phyloP scores from a whole-genome alignment of 2,329 filamentous ascomycete genomes.

The Diaporthe ampelina region DNA sequence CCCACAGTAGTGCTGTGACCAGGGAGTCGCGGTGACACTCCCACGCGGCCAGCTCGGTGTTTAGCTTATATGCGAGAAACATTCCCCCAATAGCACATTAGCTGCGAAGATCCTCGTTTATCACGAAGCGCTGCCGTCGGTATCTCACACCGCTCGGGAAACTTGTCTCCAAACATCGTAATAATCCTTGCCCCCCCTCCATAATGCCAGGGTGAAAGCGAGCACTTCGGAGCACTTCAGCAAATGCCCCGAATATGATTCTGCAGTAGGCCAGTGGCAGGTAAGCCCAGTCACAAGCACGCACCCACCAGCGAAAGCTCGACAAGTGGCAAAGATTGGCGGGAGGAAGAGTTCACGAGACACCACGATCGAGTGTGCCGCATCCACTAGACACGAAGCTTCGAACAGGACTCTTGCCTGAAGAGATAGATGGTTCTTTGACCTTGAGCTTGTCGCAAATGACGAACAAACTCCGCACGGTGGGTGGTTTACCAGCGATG shows the following conservation, averaged over 20 bases:
- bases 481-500: conserved; percentile 13
- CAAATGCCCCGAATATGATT: background rate
- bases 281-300: conserved; percentile 23
- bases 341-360: conserved; percentile 21
- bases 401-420: conserved; percentile 28
- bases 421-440: conserved; percentile 6
- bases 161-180: conserved; percentile 48
- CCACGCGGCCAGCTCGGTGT: background rate
- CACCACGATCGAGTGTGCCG: conserved; percentile 19
- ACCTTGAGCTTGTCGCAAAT: conserved; percentile 16
- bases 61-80: background rate
- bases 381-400: conserved; percentile 21
- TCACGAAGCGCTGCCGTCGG: background rate
- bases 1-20: conserved; percentile 11
- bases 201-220: conserved; percentile 31
- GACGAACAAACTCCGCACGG: conserved; percentile 25
- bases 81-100: background rate
- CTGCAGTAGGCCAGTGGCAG: conserved; percentile 13
- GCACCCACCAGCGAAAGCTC: conserved; percentile 31
- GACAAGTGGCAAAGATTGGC: conserved; percentile 29
- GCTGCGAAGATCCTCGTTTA: background rate
- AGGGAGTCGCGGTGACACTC: background rate
- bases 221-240: conserved; percentile 38
- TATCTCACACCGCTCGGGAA: conserved; percentile 6
- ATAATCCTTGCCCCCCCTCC: conserved; percentile 33